These are phyloP conservation scores for Albifimbria verrucaria DNA, from an alignment of 2,329 filamentous ascomycete species.

Conservation along the genomic window DNA sequence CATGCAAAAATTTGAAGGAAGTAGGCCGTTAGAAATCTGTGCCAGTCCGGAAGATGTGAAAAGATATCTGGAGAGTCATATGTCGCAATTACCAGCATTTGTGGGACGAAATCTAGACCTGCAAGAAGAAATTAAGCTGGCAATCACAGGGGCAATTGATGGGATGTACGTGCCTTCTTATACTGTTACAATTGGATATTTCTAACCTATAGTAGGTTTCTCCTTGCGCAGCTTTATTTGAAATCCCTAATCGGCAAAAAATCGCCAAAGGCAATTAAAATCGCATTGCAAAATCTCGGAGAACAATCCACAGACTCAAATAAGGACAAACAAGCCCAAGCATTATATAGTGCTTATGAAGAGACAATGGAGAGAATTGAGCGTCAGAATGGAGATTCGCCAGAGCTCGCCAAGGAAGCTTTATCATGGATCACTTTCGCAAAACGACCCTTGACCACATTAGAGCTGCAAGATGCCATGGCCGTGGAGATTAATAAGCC, in stretches of 20 bases:
- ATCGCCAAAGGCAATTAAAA: slow-evolving; percentile 15
- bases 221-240: slow-evolving; percentile 9
- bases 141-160: slow-evolving; percentile 5
- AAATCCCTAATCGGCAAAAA: slow-evolving; percentile 5
- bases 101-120: not conserved
- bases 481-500: slow-evolving; percentile 23
- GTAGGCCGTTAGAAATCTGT: not conserved
- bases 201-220: slow-evolving; percentile 9
- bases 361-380: slow-evolving; percentile 38
- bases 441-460: slow-evolving; percentile 22
- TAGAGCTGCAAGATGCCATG: slow-evolving; percentile 39
- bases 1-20: not conserved
- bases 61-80: not conserved
- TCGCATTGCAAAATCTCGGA: not conserved
- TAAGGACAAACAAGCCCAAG: not conserved
- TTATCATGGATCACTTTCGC: slow-evolving; percentile 38
- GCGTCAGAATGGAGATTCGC: slow-evolving; percentile 24
- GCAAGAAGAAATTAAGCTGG: not conserved
- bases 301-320: not conserved
- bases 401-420: slow-evolving; percentile 29
- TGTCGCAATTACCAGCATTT: not conserved
- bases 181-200: not conserved
- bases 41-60: not conserved
- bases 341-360: slow-evolving; percentile 30
- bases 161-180: slow-evolving; percentile 14